Base-by-base conservation (phyloP, 2,329 filamentous ascomycete genomes). In the Monilinia laxa region DNA sequence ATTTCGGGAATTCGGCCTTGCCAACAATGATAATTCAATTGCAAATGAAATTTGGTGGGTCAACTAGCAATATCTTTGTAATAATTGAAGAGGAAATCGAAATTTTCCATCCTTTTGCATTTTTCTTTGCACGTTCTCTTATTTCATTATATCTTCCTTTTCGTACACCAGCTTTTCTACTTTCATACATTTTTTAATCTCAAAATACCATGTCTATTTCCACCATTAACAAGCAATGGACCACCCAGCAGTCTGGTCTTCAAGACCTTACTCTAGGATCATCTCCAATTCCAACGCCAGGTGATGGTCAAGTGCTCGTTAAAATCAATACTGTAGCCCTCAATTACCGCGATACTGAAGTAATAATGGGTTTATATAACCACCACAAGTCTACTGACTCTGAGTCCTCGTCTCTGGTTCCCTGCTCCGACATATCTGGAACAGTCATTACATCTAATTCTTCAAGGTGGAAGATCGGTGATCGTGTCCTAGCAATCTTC, bases 341-440 rank as follows among this genome's bases (percentile, higher is more conserved):
- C 16, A 75, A 76, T 55, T 76, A 74, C 53, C 71, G 73, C 35
- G 72, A 76, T 45, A 74, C 71, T 6, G 72, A 75, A 68, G 73
- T 75, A 1, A 52, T 69, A 10, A 63, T 64, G 45, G 60, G 60
- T 16, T 51, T 85, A 16, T 91, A 90, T 79, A 86, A 81, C 74
- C 87, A 91, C 76, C 87, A 90, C 78, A 82, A 83, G 71, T 81
- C 82, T 4, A 78, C 86, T 56, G 77, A 75, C 49, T 73, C 78
- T 67, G 69, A 76, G 63, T 3, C 59, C 16, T 62, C 70, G 18
- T 54, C 67, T 23, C 64, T 70, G 14, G 85, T 91, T 1, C 87
- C 88, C 1, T 88, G 86, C 76, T 89, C 87, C 28, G 89, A 92
- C 76, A 90, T 89, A 82, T 89, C 87, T 77, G 89, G 89, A 55